Conservation (phyloP, 2,329 filamentous ascomycete genomes). For the Tolypocladium sp. region DNA sequence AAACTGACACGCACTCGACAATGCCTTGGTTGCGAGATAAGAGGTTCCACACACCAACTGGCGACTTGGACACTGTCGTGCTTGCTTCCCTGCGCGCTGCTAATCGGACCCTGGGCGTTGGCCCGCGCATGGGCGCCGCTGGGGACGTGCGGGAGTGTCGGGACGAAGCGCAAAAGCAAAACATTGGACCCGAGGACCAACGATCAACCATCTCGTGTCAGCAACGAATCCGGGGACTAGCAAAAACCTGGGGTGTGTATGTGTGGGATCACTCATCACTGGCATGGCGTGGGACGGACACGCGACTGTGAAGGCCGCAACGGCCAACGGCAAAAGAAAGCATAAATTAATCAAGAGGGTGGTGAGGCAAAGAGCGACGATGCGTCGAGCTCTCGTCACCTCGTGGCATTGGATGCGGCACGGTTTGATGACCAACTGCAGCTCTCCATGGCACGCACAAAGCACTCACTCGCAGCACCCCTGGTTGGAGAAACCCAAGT, state of each 20-base stretch:
- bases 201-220: background rate
- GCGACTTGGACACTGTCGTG: background rate
- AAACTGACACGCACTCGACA: background rate
- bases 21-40: background rate
- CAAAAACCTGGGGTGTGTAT: background rate
- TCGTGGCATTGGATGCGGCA: background rate
- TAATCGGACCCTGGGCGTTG: background rate
- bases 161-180: conserved; percentile 1
- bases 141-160: background rate
- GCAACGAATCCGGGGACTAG: background rate
- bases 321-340: background rate
- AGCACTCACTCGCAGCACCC: background rate
- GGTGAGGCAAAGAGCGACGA: background rate
- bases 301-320: background rate
- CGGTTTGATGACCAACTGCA: background rate
- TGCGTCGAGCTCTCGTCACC: background rate
- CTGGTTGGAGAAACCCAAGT: background rate
- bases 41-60: background rate
- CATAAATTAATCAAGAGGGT: background rate
- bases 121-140: background rate
- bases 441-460: background rate
- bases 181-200: background rate
- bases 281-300: background rate
- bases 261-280: background rate
- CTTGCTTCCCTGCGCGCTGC: background rate